A percentile compares a stretch with the other conserved stretches of the same genome.
These are phyloP conservation scores for Tuctoria greenei DNA, from an alignment of 176 grass and related monocot genomes.

Conservation along the genomic window DNA sequence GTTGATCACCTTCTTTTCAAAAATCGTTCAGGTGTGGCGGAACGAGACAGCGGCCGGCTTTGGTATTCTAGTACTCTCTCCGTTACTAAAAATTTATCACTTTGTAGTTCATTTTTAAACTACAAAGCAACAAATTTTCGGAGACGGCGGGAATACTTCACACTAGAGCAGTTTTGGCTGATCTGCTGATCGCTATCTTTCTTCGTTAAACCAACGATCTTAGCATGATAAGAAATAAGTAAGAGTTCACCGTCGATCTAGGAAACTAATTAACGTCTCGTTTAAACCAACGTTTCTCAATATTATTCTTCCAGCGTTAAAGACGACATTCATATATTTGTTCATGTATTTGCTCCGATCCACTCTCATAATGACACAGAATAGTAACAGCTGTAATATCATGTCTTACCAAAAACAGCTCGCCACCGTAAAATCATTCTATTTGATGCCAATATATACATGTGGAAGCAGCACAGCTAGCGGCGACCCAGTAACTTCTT, in stretches of 20 bases:
- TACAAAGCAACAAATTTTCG: too few relatives aligned
- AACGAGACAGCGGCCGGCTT: not conserved
- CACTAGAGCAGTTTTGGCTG: slow-evolving; percentile 15
- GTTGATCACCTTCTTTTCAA: not conserved
- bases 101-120: too few relatives aligned
- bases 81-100: too few relatives aligned
- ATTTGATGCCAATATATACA: not conserved
- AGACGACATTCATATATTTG: not conserved
- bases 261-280: not conserved
- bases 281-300: not conserved
- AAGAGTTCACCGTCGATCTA: not conserved
- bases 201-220: too few relatives aligned
- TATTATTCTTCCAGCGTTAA: not conserved
- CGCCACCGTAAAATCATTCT: not conserved
- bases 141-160: too few relatives aligned
- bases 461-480: not conserved
- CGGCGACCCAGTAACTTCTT: not conserved
- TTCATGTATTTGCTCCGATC: not conserved
- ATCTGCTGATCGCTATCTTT: slow-evolving; percentile 12
- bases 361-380: not conserved
- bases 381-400: not conserved
- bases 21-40: not conserved
- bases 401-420: not conserved
- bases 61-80: slow-evolving; percentile 23
- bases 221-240: too few relatives aligned